Percentiles rank a stretch among this genome's conserved stretches.
These are phyloP conservation scores for Penicillium riverlandense DNA, from an alignment of 495 filamentous ascomycete species.

Conservation along the genomic window DNA sequence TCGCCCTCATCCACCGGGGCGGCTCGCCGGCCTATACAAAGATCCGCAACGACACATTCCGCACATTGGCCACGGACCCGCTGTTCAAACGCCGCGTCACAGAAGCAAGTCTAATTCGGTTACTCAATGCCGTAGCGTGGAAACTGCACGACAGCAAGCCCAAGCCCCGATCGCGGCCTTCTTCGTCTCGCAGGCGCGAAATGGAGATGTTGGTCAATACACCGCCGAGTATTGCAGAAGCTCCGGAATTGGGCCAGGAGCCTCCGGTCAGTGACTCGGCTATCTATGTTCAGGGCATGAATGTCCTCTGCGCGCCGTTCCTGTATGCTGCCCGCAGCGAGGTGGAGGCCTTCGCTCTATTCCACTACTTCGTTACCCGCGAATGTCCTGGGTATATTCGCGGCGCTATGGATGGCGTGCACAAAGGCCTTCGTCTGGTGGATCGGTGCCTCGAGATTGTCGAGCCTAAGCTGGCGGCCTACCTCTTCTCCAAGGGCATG, in stretches of 20 bases:
- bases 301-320: constrained; percentile 97
- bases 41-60: constrained; percentile 96
- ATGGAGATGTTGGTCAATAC: constrained; percentile 35
- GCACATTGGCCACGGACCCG: constrained; percentile 89
- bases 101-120: constrained; percentile 87
- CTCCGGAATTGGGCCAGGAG: constrained; percentile 13
- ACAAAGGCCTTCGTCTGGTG: constrained; percentile 82
- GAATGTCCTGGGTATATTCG: constrained; percentile 93
- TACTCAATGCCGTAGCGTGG: constrained; percentile 97
- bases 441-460: constrained; percentile 86
- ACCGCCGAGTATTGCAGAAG: constrained; percentile 39
- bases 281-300: constrained; percentile 98
- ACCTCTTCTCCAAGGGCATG: constrained; percentile 79
- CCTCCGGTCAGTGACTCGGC: constrained; percentile 50
- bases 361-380: constrained; percentile 78
- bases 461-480: constrained; percentile 76
- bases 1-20: constrained; percentile 83
- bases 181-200: constrained; percentile 29
- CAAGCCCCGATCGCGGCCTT: constrained; percentile 31
- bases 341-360: constrained; percentile 87
- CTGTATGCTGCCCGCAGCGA: constrained; percentile 93
- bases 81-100: constrained; percentile 92
- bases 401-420: constrained; percentile 95
- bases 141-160: constrained; percentile 71
- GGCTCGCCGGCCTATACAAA: constrained; percentile 92